Base-by-base conservation (phyloP, 148 eudicot genomes). In the Limonium bicolor region DNA sequence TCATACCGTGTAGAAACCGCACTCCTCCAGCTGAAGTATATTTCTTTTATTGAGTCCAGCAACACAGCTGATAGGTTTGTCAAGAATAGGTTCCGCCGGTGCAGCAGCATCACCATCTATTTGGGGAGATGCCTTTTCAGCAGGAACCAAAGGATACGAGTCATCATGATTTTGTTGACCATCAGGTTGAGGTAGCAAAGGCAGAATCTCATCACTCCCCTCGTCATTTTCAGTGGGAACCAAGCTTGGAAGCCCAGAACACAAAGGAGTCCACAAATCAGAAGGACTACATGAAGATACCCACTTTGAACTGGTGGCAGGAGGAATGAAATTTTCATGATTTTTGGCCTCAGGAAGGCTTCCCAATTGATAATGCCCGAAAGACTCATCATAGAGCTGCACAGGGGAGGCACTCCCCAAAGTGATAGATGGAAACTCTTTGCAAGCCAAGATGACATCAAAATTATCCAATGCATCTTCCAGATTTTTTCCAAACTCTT, bases 1-100 rank as follows among this genome's bases (percentile, higher is more conserved):
- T 23, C 71, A 26, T 53, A 90, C 97, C 73, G 97, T 90, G 56
- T 84, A 67, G 32, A 90, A 68, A 37, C 78, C 95, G 60, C 77
- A 70, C 39, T 66, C 65, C 48, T 77, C 87, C 28, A 90, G 75
- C 70, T 68, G 95, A 60, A 51, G 67, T 29, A 52, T 50, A 26
- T 66, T n/a, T 58, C 62, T 69, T 63, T 68, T 84, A 50, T 62
- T 80, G 54, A 90, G 47, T 55, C 78, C 81, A 41, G 80, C 55
- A 46, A 90, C 51, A 53, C 63, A 48, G 44, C 74, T 68, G 47
- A 90, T 69, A 48, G 76, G 42, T 56, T 63, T 66, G 58, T 90
- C 87, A 26, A 90, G 93, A 61, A 64, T 51, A 42, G 63, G 54
- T 52, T 69, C 67, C 20, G 55, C 32, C 6, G 74, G 58, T 39